Evolutionary conservation across 108 stramenopile genomes (phyloP), one percentile per base, ranked within the genome.

Genomic region (Licmophora abbreviata): DNA sequence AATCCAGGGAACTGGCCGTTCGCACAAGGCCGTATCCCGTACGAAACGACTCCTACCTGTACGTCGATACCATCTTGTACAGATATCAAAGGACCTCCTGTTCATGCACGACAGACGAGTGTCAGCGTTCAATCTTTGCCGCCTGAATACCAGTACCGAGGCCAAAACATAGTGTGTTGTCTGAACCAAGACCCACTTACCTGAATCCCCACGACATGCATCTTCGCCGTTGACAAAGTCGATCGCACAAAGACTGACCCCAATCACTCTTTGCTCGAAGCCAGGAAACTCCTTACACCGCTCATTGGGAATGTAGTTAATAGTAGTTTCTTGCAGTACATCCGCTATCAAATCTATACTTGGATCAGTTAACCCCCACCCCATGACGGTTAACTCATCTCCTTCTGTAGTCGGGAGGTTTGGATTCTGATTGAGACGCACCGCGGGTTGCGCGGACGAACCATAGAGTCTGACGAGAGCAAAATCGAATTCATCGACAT

Each of bases 171-270:
- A n/a, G n/a, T n/a, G n/a, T n/a, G n/a, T n/a, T n/a, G n/a, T n/a
- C n/a, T n/a, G n/a, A n/a, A n/a, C n/a, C n/a, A n/a, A n/a, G n/a
- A n/a, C n/a, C n/a, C n/a, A n/a, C 25, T 70, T 70, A 29, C 75
- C 78, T 9, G 59, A 61, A 32, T 75, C 78, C 1, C 78, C 64
- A 27, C 71, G 70, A 51, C 81, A 82, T 2, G 73, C 63, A 48
- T 82, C 81, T 31, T 65, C 14, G 8, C 62, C 52, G 25, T 29
- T n/a, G n/a, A n/a, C n/a, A 14, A 33, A 40, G 9, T 41, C 63
- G 33, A 43, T 37, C 1, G 80, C 80, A 58, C 84, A 86, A 37
- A 86, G 17, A 4, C 1, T 4, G 15, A 12, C 35, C 63, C 38
- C 48, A 43, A 4, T 77, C 80, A 58, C 84, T 81, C 44, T 81